Conservation (phyloP, 2,329 filamentous ascomycete species). For the Dactylellina parvicollis region DNA sequence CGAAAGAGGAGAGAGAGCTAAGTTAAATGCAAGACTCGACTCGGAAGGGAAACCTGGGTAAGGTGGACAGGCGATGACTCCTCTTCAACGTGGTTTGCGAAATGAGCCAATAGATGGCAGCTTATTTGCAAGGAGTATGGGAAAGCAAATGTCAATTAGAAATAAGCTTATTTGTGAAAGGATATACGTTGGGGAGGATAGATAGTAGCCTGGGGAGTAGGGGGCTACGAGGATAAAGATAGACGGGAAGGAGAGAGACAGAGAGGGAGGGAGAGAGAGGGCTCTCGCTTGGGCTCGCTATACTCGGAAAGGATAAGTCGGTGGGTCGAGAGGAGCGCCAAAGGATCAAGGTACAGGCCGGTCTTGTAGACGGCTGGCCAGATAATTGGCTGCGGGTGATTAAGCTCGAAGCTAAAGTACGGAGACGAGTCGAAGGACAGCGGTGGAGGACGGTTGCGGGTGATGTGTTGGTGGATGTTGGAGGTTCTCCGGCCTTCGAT, state of each 20-base stretch:
- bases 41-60: slow-evolving; percentile 30
- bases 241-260: neutral
- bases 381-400: slow-evolving; percentile 35
- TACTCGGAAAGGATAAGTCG: slow-evolving; percentile 49
- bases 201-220: neutral
- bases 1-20: slow-evolving; percentile 50
- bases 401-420: slow-evolving; percentile 28
- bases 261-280: slow-evolving; percentile 16
- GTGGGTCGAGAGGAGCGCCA: slow-evolving; percentile 27
- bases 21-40: slow-evolving; percentile 50
- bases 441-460: neutral
- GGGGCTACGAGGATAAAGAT: slow-evolving; percentile 21
- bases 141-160: slow-evolving; percentile 19
- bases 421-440: slow-evolving; percentile 24
- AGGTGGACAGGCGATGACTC: slow-evolving; percentile 30
- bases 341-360: slow-evolving; percentile 44
- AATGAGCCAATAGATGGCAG: slow-evolving; percentile 38
- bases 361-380: slow-evolving; percentile 17
- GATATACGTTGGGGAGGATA: slow-evolving; percentile 5
- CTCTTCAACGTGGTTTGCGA: slow-evolving; percentile 14
- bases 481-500: slow-evolving; percentile 5
- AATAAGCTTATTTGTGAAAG: slow-evolving; percentile 41
- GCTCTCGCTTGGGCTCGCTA: slow-evolving; percentile 47
- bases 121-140: slow-evolving; percentile 21
- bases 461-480: slow-evolving; percentile 42